phyloP scores from a whole-genome alignment of 2,329 filamentous ascomycete species.

The Escovopsis sp. region DNA sequence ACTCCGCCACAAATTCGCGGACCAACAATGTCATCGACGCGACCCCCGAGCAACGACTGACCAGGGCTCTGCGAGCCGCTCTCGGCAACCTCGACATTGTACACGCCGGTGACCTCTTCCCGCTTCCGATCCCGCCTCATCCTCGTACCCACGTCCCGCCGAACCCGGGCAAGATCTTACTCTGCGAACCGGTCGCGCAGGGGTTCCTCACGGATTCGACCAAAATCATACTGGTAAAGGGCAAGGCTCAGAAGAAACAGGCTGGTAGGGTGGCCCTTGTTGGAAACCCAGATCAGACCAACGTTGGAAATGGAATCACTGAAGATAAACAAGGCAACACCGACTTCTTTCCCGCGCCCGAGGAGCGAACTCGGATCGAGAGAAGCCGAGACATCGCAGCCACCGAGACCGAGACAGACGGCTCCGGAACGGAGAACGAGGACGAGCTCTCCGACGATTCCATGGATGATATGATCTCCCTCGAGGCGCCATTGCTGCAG shows the following conservation, averaged over 20 bases:
- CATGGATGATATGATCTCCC: conserved; percentile 82
- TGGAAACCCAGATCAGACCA: too few species aligned
- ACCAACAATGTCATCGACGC: conserved; percentile 22
- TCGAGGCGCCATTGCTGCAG: conserved; percentile 64
- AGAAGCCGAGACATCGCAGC: conserved; percentile 41
- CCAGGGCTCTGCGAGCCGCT: conserved; percentile 56
- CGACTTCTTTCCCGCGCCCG: conserved; percentile 86
- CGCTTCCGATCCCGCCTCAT: conserved; percentile 66
- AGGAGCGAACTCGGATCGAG: conserved; percentile 54
- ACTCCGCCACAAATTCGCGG: conserved; percentile 51
- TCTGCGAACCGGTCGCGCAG: conserved; percentile 92
- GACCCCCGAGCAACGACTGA: conserved; percentile 42
- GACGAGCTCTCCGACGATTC: conserved; percentile 78
- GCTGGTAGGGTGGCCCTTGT: conserved; percentile 30
- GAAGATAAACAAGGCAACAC: conserved; percentile 68
- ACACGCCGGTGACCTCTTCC: conserved; percentile 67
- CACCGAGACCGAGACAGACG: conserved; percentile 49
- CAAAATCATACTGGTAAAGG: conserved; percentile 65
- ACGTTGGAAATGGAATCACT: conserved; percentile 32
- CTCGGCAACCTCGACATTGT: conserved; percentile 60
- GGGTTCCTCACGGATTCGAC: conserved; percentile 64
- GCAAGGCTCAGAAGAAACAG: conserved; percentile 41
- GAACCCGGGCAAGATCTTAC: conserved; percentile 71
- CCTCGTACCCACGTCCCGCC: conserved; percentile 74
- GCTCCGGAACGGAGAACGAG: conserved; percentile 50